Conservation (phyloP, 495 filamentous ascomycete species). For the Aspergillus sparsus region DNA sequence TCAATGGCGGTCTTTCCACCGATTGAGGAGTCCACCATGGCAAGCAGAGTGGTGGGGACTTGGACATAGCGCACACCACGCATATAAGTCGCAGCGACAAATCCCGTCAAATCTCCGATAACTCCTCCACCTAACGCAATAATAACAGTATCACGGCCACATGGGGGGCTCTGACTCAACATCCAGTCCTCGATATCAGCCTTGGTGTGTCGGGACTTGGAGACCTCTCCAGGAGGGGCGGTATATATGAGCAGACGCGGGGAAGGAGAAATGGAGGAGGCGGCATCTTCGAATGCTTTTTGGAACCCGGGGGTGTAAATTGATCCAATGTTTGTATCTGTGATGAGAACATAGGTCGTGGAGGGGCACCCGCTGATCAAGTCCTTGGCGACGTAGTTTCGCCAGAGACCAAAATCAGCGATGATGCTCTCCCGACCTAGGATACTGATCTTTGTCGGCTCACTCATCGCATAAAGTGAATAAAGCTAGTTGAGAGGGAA, state of each 20-base stretch:
- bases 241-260: constrained; percentile 79
- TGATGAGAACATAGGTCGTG: constrained; percentile 93
- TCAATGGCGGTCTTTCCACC: constrained; percentile 99
- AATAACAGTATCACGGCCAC: constrained; percentile 91
- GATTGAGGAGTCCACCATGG: constrained; percentile 99
- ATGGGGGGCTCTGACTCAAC: constrained; percentile 70
- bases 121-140: constrained; percentile 97
- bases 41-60: constrained; percentile 89
- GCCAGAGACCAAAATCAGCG: constrained; percentile 90
- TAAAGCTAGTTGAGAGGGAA: constrained; percentile 5
- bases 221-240: constrained; percentile 88
- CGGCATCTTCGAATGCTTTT: constrained; percentile 62
- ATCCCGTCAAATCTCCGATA: constrained; percentile 96
- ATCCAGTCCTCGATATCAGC: constrained; percentile 98
- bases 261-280: constrained; percentile 51
- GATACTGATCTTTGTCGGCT: constrained; percentile 55
- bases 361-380: constrained; percentile 74
- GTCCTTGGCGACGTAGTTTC: constrained; percentile 76
- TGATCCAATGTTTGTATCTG: constrained; percentile 86
- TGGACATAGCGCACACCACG: constrained; percentile 94
- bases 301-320: constrained; percentile 79
- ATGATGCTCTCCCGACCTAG: constrained; percentile 77
- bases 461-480: constrained; percentile 34
- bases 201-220: constrained; percentile 89
- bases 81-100: constrained; percentile 98